Conservation (phyloP, 2,329 filamentous ascomycete species). For the Phoma sp. region DNA sequence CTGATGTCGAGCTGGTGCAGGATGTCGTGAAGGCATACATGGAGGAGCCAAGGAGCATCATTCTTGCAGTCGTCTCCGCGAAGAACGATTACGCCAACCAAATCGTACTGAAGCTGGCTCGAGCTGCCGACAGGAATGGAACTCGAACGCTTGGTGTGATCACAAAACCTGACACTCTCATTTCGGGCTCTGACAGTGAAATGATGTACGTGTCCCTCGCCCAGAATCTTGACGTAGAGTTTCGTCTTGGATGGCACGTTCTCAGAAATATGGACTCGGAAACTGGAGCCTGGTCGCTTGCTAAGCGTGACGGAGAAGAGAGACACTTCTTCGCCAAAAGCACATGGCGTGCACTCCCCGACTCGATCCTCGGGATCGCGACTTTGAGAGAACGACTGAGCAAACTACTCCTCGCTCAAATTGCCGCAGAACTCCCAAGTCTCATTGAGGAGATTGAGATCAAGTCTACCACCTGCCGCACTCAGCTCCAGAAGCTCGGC, state of each 20-base stretch:
- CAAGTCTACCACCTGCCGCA: conserved; percentile 21
- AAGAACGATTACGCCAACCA: conserved; percentile 53
- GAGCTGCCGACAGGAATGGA: conserved; percentile 3
- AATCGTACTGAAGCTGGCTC: conserved; percentile 38
- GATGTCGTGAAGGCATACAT: conserved; percentile 57
- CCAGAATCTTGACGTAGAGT: conserved; percentile 39
- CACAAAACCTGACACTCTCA: conserved; percentile 53
- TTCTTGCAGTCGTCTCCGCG: conserved; percentile 56
- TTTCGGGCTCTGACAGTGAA: conserved; percentile 33
- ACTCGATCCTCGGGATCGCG: conserved; percentile 39
- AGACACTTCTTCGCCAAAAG: conserved; percentile 31
- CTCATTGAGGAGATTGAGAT: conserved; percentile 28
- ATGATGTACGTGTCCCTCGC: conserved; percentile 36
- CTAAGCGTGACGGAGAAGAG: conserved; percentile 38
- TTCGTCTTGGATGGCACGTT: conserved; percentile 50
- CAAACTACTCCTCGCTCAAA: conserved; percentile 41
- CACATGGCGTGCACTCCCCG: conserved; percentile 26
- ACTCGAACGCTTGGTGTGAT: conserved; percentile 3
- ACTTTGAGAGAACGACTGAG: conserved; percentile 38
- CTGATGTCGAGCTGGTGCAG: conserved; percentile 56
- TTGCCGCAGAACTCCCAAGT: conserved; percentile 36
- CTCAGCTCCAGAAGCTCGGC: conserved; percentile 27
- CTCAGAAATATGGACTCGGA: conserved; percentile 45
- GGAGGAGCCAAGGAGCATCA: conserved; percentile 52
- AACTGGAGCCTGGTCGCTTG: conserved; percentile 21